Evolutionary conservation across 2,329 filamentous ascomycete genomes (phyloP).

Genomic region (Plenodomus tracheiphilus): DNA sequence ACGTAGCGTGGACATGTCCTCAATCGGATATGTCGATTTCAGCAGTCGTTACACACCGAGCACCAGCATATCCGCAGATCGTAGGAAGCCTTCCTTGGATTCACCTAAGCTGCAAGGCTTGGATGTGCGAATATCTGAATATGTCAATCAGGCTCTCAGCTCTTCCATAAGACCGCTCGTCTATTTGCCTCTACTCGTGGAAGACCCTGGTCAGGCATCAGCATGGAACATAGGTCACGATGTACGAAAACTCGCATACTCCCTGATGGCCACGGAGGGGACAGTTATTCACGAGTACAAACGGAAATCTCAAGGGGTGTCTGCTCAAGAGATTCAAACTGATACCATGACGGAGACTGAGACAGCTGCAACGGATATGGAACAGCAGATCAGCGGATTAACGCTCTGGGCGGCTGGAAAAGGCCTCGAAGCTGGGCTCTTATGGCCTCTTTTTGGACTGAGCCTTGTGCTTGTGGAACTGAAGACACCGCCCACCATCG

Average conservation of each 20-base stretch:
- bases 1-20: slow-evolving; percentile 18
- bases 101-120: slow-evolving; percentile 22
- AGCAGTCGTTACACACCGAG: slow-evolving; percentile 29
- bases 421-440: slow-evolving; percentile 11
- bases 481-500: slow-evolving; percentile 21
- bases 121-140: slow-evolving; percentile 40
- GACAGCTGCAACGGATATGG: slow-evolving; percentile 9
- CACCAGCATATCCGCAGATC: slow-evolving; percentile 5
- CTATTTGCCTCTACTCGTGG: slow-evolving; percentile 67
- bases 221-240: slow-evolving; percentile 48
- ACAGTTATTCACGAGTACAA: slow-evolving; percentile 41
- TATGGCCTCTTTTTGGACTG: slow-evolving; percentile 33
- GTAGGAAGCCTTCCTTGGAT: slow-evolving; percentile 1
- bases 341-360: slow-evolving; percentile 9
- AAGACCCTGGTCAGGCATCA: slow-evolving; percentile 48
- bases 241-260: slow-evolving; percentile 46
- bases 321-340: slow-evolving; percentile 20
- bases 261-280: slow-evolving; percentile 27
- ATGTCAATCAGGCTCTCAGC: slow-evolving; percentile 26
- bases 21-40: slow-evolving; percentile 33
- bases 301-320: slow-evolving; percentile 41
- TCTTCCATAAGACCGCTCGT: slow-evolving; percentile 43
- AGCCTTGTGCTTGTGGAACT: slow-evolving; percentile 25
- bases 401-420: slow-evolving; percentile 18
- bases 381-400: slow-evolving; percentile 16